Base-by-base conservation (phyloP, 2,329 filamentous ascomycete genomes). In the Plectosphaerella plurivora region DNA sequence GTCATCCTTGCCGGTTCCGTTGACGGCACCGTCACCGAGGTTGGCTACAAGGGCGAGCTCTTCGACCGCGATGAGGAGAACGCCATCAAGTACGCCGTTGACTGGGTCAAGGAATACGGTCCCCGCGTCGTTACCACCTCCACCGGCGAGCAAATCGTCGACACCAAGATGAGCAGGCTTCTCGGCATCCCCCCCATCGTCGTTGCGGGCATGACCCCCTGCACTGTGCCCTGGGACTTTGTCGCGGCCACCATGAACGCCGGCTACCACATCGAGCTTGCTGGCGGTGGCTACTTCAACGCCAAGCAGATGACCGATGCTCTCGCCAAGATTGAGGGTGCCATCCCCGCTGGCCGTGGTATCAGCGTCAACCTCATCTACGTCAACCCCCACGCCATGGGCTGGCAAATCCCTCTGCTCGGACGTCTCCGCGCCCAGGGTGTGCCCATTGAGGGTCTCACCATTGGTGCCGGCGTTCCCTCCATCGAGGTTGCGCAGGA, bases 101-200 rank as follows among this genome's bases (percentile, higher is more conserved):
- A 99, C 71, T 99, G 95, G 95, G 91, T 99, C 53, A 95, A 95
- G 72, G 92, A 97, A 69, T 92, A 94, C 66, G 92, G 93, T 10
- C 94, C 95, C n/a, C 88, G 86, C 54, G 79, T 99, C 44, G 86
- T 96, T 62, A 94, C 90, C 73, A 97, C 89, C 14, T 93, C 92
- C 11, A 85, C 83, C 53, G 94, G 94, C 18, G 83, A 92, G 65
- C 96, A 90, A 2, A 97, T 89, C 61, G 90, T 99, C 46, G 92
- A 97, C 68, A 99, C 94, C 56, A 97, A 96, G 76, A 94, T 97
- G 87, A 95, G 88, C 70, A 82, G 90, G 60, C 76, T 96, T 18
- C 76, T 96, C 16, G 91, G 91, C 61, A 77, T 94, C 5, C 91
- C 92, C 9, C 92, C 92, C 0, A 76, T 97, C 57, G 87, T 97